These are phyloP conservation scores for Aspergillus cejpii DNA, from an alignment of 2,329 filamentous ascomycete genomes.

Conservation along the genomic window DNA sequence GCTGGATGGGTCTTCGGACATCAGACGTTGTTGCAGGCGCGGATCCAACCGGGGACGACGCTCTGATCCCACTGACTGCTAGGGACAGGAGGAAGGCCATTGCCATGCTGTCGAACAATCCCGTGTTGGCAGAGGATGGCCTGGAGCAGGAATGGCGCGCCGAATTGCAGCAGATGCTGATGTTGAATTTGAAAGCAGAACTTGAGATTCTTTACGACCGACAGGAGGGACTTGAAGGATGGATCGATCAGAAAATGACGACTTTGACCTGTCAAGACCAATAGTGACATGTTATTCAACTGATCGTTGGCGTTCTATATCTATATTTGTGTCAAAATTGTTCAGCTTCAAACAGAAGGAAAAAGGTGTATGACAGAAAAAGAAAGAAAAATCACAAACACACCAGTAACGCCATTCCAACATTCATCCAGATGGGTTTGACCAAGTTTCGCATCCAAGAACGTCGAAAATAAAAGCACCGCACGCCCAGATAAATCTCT, in stretches of 20 bases:
- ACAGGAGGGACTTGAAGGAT: conserved; percentile 37
- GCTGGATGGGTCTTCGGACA: conserved; percentile 54
- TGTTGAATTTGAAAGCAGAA: conserved; percentile 57
- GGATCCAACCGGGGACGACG: conserved; percentile 18
- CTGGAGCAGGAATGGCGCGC: conserved; percentile 42
- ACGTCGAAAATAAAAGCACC: not conserved
- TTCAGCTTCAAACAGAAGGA: conserved; percentile 13
- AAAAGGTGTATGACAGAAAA: conserved; percentile 1
- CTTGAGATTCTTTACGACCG: conserved; percentile 50
- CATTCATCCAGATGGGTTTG: not conserved
- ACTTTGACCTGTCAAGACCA: not conserved
- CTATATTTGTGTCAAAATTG: conserved; percentile 1
- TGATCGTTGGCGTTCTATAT: not conserved
- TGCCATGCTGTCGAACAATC: conserved; percentile 47
- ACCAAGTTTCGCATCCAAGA: conserved; percentile 1
- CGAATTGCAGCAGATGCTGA: conserved; percentile 56
- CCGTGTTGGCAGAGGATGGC: conserved; percentile 41
- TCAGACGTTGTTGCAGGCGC: conserved; percentile 32
- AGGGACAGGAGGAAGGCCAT: conserved; percentile 51
- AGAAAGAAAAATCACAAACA: conserved; percentile 6
- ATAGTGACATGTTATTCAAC: not conserved
- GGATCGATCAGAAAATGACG: conserved; percentile 38
- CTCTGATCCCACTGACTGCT: conserved; percentile 43
- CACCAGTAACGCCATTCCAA: conserved; percentile 18
- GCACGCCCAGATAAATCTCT: conserved; percentile 1